Evolutionary conservation across 2,329 filamentous ascomycete species (phyloP).

Genomic region (Teratosphaeria viscida): DNA sequence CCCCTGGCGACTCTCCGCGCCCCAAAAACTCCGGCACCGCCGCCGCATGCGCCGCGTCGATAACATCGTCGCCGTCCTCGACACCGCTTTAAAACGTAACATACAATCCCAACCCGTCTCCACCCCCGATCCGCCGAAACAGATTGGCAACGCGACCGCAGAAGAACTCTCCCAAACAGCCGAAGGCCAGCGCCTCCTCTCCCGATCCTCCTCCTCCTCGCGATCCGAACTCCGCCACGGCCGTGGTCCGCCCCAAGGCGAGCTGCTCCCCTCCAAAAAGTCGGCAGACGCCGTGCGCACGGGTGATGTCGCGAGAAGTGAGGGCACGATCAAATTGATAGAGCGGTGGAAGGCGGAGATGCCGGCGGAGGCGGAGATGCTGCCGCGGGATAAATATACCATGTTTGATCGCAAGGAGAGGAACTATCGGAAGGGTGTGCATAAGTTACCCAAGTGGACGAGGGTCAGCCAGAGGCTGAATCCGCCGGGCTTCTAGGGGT

Average conservation of each 20-base stretch:
- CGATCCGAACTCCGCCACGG: constrained; percentile 19
- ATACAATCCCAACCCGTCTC: constrained; percentile 22
- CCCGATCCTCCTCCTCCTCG: constrained; percentile 4
- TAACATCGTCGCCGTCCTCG: constrained; percentile 71
- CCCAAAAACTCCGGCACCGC: constrained; percentile 82
- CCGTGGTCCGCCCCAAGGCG: constrained; percentile 22
- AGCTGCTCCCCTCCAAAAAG: constrained; percentile 9
- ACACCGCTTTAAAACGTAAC: constrained; percentile 59
- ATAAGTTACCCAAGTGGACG: constrained; percentile 74
- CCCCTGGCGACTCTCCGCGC: constrained; percentile 86
- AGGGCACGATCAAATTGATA: constrained; percentile 61
- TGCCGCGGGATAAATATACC: constrained; percentile 93
- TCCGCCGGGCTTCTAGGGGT: constrained; percentile 75
- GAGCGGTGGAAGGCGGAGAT: constrained; percentile 92
- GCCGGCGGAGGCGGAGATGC: constrained; percentile 91
- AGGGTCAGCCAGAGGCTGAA: constrained; percentile 89
- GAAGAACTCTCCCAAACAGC: constrained; percentile 20
- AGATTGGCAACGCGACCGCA: neutral
- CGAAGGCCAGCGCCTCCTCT: constrained; percentile 22
- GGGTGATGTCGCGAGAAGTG: constrained; percentile 16
- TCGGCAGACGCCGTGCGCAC: constrained; percentile 1
- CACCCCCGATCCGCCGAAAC: neutral
- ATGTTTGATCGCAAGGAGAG: constrained; percentile 95
- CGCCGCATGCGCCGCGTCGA: constrained; percentile 77
- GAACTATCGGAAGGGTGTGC: constrained; percentile 91